phyloP scores from a whole-genome alignment of 148 eudicot species.

The Spergularia marina region DNA sequence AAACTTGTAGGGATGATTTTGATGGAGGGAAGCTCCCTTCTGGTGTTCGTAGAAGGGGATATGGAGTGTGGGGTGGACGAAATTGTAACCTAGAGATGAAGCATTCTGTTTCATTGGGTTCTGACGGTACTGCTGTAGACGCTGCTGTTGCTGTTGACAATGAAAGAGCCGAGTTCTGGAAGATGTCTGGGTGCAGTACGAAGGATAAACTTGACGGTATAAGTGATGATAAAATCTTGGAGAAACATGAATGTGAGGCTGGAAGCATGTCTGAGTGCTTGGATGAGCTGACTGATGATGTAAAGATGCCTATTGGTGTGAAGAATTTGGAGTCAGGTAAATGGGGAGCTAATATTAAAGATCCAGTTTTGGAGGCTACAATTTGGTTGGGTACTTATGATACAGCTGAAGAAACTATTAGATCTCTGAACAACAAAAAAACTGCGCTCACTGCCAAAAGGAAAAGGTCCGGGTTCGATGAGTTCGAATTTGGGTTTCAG shows the following conservation, averaged over 20 bases:
- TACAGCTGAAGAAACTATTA: slow-evolving; percentile 6
- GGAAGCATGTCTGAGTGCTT: not conserved
- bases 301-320: not conserved
- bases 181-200: not conserved
- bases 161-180: slow-evolving; percentile 4
- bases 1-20: not conserved
- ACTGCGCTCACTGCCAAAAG: not conserved
- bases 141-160: slow-evolving; percentile 11
- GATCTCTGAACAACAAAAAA: not conserved
- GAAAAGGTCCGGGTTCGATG: too few relatives aligned
- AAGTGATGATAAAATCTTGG: too few relatives aligned
- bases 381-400: not conserved
- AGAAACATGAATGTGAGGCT: not conserved
- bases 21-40: not conserved
- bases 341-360: not conserved
- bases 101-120: not conserved
- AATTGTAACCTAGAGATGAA: not conserved
- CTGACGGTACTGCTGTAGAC: not conserved
- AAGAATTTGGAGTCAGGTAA: not conserved
- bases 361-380: not conserved
- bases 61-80: not conserved
- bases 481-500: too few relatives aligned
- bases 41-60: not conserved
- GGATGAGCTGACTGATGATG: not conserved
- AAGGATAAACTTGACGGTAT: too few relatives aligned